These are phyloP conservation scores for Nannochloropsis salina DNA, from an alignment of 108 stramenopile species.

Conservation along the genomic window DNA sequence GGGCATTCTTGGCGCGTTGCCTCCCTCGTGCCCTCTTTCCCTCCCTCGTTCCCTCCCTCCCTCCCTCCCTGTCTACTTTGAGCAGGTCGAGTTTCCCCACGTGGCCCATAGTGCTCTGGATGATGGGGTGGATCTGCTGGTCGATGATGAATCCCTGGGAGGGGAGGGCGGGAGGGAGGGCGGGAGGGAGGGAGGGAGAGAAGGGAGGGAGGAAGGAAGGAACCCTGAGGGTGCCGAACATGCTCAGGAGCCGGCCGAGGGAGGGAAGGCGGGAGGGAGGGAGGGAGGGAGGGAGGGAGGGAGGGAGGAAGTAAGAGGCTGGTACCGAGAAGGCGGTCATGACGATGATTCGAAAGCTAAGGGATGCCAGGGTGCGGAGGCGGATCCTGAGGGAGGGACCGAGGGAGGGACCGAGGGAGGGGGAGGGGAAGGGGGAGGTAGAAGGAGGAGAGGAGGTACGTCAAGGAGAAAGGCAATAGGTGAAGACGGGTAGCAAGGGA, in stretches of 20 bases:
- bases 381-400: neutral
- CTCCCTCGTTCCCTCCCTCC: neutral
- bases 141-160: conserved; percentile 1
- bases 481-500: too few species aligned
- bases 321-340: conserved; percentile 11
- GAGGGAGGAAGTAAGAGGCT: neutral
- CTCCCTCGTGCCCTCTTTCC: neutral
- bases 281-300: conserved; percentile 19
- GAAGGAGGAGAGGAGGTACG: neutral
- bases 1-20: neutral
- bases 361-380: neutral
- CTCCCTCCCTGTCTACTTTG: neutral
- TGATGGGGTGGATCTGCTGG: conserved; percentile 11
- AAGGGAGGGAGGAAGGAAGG: too few species aligned
- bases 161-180: neutral
- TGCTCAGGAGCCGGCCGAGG: too few species aligned
- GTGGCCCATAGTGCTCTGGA: neutral
- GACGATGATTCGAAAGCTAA: neutral
- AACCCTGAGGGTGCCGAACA: too few species aligned
- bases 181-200: too few species aligned
- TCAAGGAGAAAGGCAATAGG: neutral
- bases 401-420: neutral
- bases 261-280: neutral
- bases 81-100: neutral
- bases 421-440: neutral